Conservation (phyloP, 2,329 filamentous ascomycete species). For the Dactylella cylindrospora region DNA sequence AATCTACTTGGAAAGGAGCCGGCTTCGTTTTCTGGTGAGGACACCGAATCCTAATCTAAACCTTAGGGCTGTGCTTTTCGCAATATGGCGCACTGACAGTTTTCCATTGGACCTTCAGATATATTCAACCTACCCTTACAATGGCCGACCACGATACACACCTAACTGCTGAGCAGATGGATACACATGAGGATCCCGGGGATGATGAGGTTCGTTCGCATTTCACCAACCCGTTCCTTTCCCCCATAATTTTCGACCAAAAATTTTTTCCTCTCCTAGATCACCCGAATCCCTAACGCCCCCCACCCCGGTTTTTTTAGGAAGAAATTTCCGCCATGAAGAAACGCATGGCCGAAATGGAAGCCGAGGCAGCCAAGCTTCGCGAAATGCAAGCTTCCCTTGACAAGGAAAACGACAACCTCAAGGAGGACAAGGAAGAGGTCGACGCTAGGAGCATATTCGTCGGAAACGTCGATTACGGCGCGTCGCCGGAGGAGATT, state of each 20-base stretch:
- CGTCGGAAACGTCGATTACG: conserved; percentile 98
- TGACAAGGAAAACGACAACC: conserved; percentile 78
- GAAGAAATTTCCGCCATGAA: conserved; percentile 88
- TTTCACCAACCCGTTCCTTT: not conserved
- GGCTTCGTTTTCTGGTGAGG: no score
- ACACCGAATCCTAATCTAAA: no score
- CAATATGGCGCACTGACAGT: no score
- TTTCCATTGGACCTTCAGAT: no score
- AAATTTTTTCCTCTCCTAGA: not conserved
- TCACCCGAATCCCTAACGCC: not conserved
- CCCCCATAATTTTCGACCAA: not conserved
- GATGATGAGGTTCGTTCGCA: conserved; percentile 29
- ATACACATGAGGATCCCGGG: conserved; percentile 41
- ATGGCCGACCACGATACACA: conserved; percentile 41
- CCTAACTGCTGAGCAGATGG: conserved; percentile 43
- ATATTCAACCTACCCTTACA: no score
- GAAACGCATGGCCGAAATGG: conserved; percentile 82
- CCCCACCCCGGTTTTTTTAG: conserved; percentile 50
- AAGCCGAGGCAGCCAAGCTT: conserved; percentile 81
- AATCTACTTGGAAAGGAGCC: no score
- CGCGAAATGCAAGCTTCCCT: conserved; percentile 83
- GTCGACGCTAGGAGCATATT: conserved; percentile 95
- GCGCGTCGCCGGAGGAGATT: conserved; percentile 93
- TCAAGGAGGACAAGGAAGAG: conserved; percentile 91
- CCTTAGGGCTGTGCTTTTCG: no score